phyloP scores from a whole-genome alignment of 805 yeast species.

The Diddensiella transvaalensis region DNA sequence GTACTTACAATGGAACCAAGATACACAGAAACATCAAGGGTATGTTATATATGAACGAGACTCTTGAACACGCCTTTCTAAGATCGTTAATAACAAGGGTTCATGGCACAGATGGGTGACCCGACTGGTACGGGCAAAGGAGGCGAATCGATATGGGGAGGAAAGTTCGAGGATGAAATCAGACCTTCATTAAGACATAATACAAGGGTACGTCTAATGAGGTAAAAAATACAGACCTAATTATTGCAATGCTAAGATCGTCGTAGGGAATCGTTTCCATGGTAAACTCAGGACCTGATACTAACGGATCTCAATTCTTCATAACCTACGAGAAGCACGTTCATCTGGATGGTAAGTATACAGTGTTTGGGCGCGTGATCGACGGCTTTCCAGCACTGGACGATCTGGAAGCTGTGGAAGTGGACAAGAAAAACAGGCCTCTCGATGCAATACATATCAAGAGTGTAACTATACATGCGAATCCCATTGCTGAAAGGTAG shows the following conservation, averaged over 20 bases:
- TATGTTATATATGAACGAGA: constrained; percentile 30
- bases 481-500: constrained; percentile 38
- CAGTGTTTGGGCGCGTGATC: constrained; percentile 68
- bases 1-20: constrained; percentile 36
- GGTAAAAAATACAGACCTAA: not conserved
- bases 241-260: too few species aligned
- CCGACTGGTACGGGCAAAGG: constrained; percentile 38
- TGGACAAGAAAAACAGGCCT: constrained; percentile 42
- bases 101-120: constrained; percentile 37
- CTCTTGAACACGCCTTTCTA: constrained; percentile 31
- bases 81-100: constrained; percentile 25
- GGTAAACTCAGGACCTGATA: constrained; percentile 91
- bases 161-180: constrained; percentile 33
- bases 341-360: constrained; percentile 71
- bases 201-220: constrained; percentile 42
- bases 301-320: constrained; percentile 89
- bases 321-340: constrained; percentile 72
- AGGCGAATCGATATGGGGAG: constrained; percentile 45
- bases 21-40: constrained; percentile 39
- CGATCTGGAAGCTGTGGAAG: constrained; percentile 55
- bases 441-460: constrained; percentile 30
- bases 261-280: constrained; percentile 69
- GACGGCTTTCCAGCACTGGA: constrained; percentile 46
- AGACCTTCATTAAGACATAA: constrained; percentile 53
- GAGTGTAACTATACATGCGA: constrained; percentile 40